These are phyloP conservation scores for Penicillium glabrum DNA, from an alignment of 2,329 filamentous ascomycete species.

Conservation along the genomic window DNA sequence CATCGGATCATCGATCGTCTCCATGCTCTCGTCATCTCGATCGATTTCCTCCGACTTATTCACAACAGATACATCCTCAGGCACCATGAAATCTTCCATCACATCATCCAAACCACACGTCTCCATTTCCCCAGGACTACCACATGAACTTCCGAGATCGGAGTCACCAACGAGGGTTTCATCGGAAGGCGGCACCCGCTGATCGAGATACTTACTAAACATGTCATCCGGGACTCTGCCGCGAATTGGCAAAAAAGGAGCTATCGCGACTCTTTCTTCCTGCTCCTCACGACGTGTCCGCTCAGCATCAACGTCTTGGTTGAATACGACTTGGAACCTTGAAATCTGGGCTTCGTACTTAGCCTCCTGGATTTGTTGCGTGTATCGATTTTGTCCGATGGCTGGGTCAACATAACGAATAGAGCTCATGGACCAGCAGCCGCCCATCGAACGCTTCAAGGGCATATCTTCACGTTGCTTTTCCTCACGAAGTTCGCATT, in stretches of 20 bases:
- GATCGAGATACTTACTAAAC: neutral
- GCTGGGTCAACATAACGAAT: neutral
- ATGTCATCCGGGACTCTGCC: neutral
- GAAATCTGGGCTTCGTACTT: neutral
- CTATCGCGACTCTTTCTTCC: neutral
- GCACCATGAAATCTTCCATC: neutral
- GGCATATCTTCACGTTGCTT: neutral
- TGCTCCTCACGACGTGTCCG: neutral
- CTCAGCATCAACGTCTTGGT: neutral
- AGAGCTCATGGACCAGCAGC: slow-evolving; percentile 2
- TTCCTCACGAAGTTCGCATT: neutral
- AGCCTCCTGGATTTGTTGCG: slow-evolving; percentile 5
- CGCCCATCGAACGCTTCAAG: slow-evolving; percentile 4
- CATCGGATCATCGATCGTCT: neutral
- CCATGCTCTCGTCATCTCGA: neutral
- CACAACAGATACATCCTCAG: neutral
- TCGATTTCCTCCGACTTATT: neutral
- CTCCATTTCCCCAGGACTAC: neutral
- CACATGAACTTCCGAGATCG: neutral
- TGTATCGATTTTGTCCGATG: slow-evolving; percentile 1
- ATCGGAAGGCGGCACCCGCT: neutral
- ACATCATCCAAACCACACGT: neutral
- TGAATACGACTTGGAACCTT: neutral
- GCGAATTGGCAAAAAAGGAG: neutral
- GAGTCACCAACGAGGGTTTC: neutral